Conservation (phyloP, 2,329 filamentous ascomycete species). For the Alternaria novae-zelandiae region DNA sequence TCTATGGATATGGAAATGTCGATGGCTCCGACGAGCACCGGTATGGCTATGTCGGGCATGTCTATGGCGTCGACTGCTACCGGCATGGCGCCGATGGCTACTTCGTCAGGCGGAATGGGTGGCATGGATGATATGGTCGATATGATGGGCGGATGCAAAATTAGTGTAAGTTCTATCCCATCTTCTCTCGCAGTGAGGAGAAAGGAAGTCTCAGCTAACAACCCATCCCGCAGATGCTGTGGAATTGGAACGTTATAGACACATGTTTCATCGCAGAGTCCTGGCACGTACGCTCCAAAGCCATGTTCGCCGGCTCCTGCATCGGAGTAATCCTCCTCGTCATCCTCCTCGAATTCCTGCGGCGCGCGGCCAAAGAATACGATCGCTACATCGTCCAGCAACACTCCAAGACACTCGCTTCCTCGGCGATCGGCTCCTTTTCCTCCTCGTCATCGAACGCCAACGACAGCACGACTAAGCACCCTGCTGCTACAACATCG, state of each 20-base stretch:
- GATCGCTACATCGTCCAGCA: constrained; percentile 70
- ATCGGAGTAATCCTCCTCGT: constrained; percentile 79
- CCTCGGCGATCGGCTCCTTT: constrained; percentile 6
- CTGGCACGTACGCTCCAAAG: constrained; percentile 73
- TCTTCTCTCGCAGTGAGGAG: no score
- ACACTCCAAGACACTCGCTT: constrained; percentile 43
- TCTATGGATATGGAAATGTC: constrained; percentile 5
- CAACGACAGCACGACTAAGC: constrained; percentile 19
- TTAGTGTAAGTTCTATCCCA: constrained; percentile 27
- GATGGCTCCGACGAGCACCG: not conserved
- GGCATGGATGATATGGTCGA: constrained; percentile 30
- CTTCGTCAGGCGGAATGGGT: constrained; percentile 25
- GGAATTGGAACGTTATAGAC: constrained; percentile 79
- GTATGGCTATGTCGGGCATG: constrained; percentile 14
- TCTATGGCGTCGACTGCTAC: constrained; percentile 6
- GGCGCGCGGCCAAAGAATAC: constrained; percentile 75
- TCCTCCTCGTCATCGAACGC: constrained; percentile 19
- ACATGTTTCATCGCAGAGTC: constrained; percentile 72
- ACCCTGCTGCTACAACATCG: constrained; percentile 7
- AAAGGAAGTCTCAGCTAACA: not conserved
- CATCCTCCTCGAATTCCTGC: constrained; percentile 73
- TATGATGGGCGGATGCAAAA: constrained; percentile 41
- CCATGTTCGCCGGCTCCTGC: constrained; percentile 81
- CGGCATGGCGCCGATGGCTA: constrained; percentile 19
- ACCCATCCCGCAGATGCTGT: constrained; percentile 64